phyloP scores from a whole-genome alignment of 192 early-diverging fungal genomes.

The Phycomyces nitens region DNA sequence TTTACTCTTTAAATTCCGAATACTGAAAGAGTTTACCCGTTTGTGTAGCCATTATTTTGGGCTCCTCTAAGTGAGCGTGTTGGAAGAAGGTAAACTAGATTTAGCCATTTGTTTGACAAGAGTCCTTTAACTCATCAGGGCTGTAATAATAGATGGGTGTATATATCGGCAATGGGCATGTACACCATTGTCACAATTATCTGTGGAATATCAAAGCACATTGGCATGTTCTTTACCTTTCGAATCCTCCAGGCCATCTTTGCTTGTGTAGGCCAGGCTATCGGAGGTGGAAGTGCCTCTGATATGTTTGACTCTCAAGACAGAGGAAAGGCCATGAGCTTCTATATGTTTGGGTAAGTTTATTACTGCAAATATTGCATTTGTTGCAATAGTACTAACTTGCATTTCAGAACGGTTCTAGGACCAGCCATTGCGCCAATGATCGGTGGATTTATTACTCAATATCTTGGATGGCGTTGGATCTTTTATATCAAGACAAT shows the following conservation, averaged over 20 bases:
- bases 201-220: constrained; percentile 22
- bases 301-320: constrained; percentile 35
- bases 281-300: constrained; percentile 36
- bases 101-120: not conserved
- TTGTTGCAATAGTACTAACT: no score
- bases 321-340: constrained; percentile 32
- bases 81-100: constrained; percentile 20
- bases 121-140: not conserved
- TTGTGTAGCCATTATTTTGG: constrained; percentile 21
- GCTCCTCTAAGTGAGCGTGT: constrained; percentile 25
- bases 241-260: constrained; percentile 33
- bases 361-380: no score
- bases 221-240: constrained; percentile 30
- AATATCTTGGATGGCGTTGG: constrained; percentile 40
- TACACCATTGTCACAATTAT: constrained; percentile 27
- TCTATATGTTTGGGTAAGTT: constrained; percentile 28
- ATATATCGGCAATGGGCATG: constrained; percentile 25
- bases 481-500: constrained; percentile 58
- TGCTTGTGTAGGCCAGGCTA: constrained; percentile 25
- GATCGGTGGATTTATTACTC: constrained; percentile 35
- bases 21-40: not conserved
- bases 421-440: constrained; percentile 39
- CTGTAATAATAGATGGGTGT: constrained; percentile 28
- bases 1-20: not conserved
- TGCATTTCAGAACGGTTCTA: constrained; percentile 30